Evolutionary conservation across 2,329 filamentous ascomycete genomes (phyloP), one percentile per base, ranked within the genome.

Genomic region (Colletotrichum coccodes): DNA sequence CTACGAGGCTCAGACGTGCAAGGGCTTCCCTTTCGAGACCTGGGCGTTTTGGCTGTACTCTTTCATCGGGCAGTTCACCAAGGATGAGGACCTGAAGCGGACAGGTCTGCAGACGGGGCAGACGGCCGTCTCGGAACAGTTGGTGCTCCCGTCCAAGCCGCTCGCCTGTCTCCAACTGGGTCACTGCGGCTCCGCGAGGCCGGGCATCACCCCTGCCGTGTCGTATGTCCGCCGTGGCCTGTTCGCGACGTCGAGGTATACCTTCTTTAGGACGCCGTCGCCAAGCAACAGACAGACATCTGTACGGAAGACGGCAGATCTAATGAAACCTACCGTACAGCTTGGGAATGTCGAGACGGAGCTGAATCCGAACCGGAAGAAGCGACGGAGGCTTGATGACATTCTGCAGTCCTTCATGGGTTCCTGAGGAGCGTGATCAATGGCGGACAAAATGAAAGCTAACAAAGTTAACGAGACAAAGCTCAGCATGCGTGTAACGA

Each of bases 1-100:
- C 18, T 74, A 72, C 38, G 73, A 77, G n/a, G 71, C 72, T 18
- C 70, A 74, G 16, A 75, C 75, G 6, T 81, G 80, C 34, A 78
- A 80, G 42, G 75, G 74, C 1, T 73, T 77, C 4, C 75, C 78
- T 2, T 82, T 81, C 40, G 80, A 82, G 64, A 68, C 76, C 2
- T 82, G 80, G 79, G 79, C 78, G 1, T 83, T 83, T 54, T 83
- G 81, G 80, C 71, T 82, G 4, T 81, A 81, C 68, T 76, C 79
- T 6, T 76, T 82, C 54, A 75, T 82, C 11, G 81, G 80, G 1
- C 80, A 83, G 52, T 72, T 82, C 5, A 75, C 73, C 21, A 65
- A 74, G 8, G 80, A 83, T 61, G 57, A 65, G 3, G 81, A 83
- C 69, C 69, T 83, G 23, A 70, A 70, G 18, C 58, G 62, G 11